Evolutionary conservation across 768 basidiomycete species (phyloP), one percentile per base, ranked within the genome.

Genomic region (Floccularia luteovirens): DNA sequence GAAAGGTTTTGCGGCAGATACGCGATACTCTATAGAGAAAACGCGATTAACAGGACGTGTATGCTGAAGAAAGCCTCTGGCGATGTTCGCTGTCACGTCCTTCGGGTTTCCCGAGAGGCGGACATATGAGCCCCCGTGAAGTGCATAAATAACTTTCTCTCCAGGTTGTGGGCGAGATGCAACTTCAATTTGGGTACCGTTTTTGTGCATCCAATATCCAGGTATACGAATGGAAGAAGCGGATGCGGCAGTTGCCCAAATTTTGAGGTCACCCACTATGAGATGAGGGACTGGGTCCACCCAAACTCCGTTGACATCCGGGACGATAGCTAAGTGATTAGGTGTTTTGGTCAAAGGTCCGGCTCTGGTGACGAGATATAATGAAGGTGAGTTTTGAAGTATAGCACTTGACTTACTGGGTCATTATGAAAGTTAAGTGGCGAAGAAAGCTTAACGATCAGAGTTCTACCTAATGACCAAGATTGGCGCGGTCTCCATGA

Each of bases 11-110:
- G 59, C 53, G 4, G 74, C 60, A 27, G 77, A 74, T 31, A 82
- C 70, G 4, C 86, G 79, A 56, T 90, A 91, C 58, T 89, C 88
- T 35, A 86, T 49, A 10, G 72, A 70, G 50, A 85, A 71, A 3
- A 66, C 60, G 30, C 79, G 73, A 21, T 62, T 55, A n/a, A 77
- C 53, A 10, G 62, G 44, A 30, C 61, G 53, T 28, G 63, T 58
- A 25, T 72, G 61, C 43, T 74, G 51, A 17, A 85, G 52, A 20
- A 79, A 53, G 10, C 69, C 72, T 8, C 58, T 66, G 1, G 66
- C 47, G 17, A 82, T 67, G 23, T 58, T 52, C 1, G 73, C 58
- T 0, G 72, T 69, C 25, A 58, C 42, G 39, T 74, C 71, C 2
- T 55, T 55, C n/a, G 81, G 80, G 46, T 77, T 74, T 2, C 77